Percentiles rank a stretch among this genome's conserved stretches.
phyloP scores from a whole-genome alignment of 2,329 filamentous ascomycete genomes.

The Verticillium longisporum region DNA sequence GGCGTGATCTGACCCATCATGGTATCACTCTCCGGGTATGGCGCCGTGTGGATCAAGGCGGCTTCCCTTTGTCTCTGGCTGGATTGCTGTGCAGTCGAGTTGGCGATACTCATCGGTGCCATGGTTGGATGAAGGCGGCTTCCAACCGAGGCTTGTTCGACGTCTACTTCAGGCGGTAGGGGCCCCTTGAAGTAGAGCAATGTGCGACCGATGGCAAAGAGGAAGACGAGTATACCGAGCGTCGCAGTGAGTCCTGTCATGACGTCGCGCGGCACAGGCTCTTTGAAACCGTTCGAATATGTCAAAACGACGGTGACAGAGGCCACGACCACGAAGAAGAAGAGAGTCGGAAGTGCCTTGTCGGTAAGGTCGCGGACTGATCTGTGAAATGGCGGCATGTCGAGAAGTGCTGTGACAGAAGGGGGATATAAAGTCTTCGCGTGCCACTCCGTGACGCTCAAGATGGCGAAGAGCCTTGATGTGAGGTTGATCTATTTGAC shows the following conservation, averaged over 20 bases:
- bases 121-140: not conserved
- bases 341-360: slow-evolving; percentile 2
- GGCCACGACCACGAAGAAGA: slow-evolving; percentile 4
- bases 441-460: not conserved
- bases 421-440: not conserved
- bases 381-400: slow-evolving; percentile 3
- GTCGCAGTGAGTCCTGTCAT: not conserved
- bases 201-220: slow-evolving; percentile 4
- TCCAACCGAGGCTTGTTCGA: not conserved
- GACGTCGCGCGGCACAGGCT: slow-evolving; percentile 1
- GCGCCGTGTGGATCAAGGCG: not conserved
- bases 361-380: slow-evolving; percentile 5
- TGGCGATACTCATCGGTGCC: not conserved
- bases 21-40: not conserved
- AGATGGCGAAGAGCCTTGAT: not conserved
- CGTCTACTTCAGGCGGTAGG: not conserved
- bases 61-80: not conserved
- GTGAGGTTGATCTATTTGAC: no score
- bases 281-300: slow-evolving; percentile 3
- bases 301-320: slow-evolving; percentile 6
- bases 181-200: slow-evolving; percentile 4
- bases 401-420: not conserved
- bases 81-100: not conserved
- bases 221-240: slow-evolving; percentile 2
- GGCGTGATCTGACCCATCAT: not conserved